These are phyloP conservation scores for Aspergillus saccharolyticus DNA, from an alignment of 495 filamentous ascomycete genomes.

Conservation along the genomic window DNA sequence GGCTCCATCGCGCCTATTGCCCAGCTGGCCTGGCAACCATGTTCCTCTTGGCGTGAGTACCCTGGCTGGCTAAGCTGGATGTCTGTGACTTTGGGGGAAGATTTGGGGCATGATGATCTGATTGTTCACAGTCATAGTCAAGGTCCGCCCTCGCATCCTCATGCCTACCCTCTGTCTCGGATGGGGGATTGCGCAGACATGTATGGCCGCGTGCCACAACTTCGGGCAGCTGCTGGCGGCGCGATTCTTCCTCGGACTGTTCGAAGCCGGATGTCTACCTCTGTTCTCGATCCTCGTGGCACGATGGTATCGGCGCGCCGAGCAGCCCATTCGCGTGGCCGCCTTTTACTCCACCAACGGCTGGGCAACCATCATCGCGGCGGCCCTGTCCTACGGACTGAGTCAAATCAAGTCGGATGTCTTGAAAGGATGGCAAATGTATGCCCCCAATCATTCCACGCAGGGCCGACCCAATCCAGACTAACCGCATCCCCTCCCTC, in stretches of 20 bases:
- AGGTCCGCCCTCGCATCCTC: constrained; percentile 58
- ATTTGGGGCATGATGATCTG: background rate
- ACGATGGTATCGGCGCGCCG: constrained; percentile 46
- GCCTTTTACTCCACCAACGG: constrained; percentile 50
- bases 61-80: no score
- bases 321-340: constrained; percentile 47
- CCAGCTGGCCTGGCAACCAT: constrained; percentile 62
- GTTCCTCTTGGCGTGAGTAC: constrained; percentile 44
- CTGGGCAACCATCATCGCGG: constrained; percentile 42
- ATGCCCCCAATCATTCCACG: constrained; percentile 15
- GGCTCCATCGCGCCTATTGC: constrained; percentile 60
- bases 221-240: constrained; percentile 41
- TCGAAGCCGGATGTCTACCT: constrained; percentile 55
- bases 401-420: constrained; percentile 49
- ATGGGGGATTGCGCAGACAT: constrained; percentile 43
- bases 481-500: background rate
- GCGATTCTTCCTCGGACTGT: constrained; percentile 45
- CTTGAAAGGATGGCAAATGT: constrained; percentile 60
- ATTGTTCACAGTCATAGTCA: constrained; percentile 47
- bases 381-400: constrained; percentile 45
- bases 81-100: no score
- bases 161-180: constrained; percentile 57
- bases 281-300: constrained; percentile 51
- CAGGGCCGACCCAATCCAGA: no score
- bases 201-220: constrained; percentile 42